A percentile compares a stretch with the other conserved stretches of the same genome.
Evolutionary conservation across 805 yeast genomes (phyloP).

Genomic region (Starmera amethionina): DNA sequence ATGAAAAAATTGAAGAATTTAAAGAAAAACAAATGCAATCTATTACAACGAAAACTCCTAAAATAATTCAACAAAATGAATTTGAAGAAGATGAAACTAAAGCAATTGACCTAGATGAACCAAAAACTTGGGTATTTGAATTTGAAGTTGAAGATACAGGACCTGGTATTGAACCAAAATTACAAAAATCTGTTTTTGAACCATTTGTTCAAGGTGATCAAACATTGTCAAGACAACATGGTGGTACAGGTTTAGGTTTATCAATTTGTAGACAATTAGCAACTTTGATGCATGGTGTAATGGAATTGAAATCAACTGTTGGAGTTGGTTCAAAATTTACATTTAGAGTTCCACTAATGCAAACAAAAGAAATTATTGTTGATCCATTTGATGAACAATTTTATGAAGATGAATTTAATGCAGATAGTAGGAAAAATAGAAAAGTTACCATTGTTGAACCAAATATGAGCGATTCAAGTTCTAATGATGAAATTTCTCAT

Average conservation of each 20-base stretch:
- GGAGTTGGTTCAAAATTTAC: conserved; percentile 83
- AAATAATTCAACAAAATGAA: conserved; percentile 14
- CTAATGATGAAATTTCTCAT: neutral
- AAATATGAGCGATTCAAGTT: neutral
- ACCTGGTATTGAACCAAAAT: conserved; percentile 79
- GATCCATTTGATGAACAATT: conserved; percentile 26
- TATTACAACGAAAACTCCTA: conserved; percentile 20
- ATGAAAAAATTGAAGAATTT: conserved; percentile 1
- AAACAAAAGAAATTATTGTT: conserved; percentile 27
- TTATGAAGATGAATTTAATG: conserved; percentile 62
- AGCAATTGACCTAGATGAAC: conserved; percentile 11
- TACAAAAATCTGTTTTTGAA: conserved; percentile 82
- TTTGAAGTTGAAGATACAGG: conserved; percentile 85
- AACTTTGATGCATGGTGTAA: conserved; percentile 80
- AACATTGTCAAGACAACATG: conserved; percentile 79
- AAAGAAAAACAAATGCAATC: conserved; percentile 11
- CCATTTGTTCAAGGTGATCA: conserved; percentile 98
- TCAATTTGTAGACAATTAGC: conserved; percentile 88
- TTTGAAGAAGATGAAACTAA: conserved; percentile 13
- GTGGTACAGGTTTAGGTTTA: conserved; percentile 94
- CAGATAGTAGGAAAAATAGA: conserved; percentile 39
- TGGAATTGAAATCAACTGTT: conserved; percentile 59
- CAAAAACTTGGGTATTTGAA: conserved; percentile 34
- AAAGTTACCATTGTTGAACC: conserved; percentile 28
- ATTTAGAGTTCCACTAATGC: conserved; percentile 68